Evolutionary conservation across 768 basidiomycete species (phyloP).

Genomic region (Russula vinacea): DNA sequence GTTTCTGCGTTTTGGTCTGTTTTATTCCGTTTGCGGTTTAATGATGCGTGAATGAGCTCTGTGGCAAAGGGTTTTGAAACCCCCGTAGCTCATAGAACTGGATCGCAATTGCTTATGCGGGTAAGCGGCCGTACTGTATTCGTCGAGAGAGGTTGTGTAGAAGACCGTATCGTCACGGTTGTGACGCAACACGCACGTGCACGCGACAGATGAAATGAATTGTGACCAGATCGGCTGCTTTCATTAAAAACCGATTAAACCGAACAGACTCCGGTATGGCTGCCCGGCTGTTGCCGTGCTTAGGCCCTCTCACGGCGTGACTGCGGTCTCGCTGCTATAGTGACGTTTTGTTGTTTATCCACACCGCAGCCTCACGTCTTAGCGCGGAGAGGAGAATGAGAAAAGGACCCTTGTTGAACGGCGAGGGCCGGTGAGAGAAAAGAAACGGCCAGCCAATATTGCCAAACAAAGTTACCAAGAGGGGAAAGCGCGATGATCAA

Average conservation of each 20-base stretch:
- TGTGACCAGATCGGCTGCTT: conserved; percentile 15
- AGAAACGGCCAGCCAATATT: neutral
- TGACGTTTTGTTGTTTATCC: neutral
- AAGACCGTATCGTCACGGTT: neutral
- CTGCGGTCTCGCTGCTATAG: neutral
- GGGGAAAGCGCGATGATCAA: conserved; percentile 22
- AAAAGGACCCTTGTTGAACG: too few relatives aligned
- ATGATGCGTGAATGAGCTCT: neutral
- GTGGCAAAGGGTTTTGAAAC: neutral
- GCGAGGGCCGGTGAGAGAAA: neutral
- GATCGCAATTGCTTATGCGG: neutral
- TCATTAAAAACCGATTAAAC: too few relatives aligned
- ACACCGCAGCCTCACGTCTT: neutral
- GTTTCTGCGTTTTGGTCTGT: neutral
- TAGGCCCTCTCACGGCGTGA: neutral
- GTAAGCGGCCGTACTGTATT: too few relatives aligned
- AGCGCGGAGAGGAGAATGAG: neutral
- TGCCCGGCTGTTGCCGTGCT: conserved; percentile 7
- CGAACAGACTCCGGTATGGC: conserved; percentile 14
- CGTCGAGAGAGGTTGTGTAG: too few relatives aligned
- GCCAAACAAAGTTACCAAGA: conserved; percentile 19
- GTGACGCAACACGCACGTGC: neutral
- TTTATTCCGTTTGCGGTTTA: neutral
- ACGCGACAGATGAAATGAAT: neutral
- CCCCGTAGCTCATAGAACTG: neutral